A percentile compares a stretch with the other conserved stretches of the same genome.
Conservation (phyloP, 192 early-diverging fungal species). For the Podila horticola region DNA sequence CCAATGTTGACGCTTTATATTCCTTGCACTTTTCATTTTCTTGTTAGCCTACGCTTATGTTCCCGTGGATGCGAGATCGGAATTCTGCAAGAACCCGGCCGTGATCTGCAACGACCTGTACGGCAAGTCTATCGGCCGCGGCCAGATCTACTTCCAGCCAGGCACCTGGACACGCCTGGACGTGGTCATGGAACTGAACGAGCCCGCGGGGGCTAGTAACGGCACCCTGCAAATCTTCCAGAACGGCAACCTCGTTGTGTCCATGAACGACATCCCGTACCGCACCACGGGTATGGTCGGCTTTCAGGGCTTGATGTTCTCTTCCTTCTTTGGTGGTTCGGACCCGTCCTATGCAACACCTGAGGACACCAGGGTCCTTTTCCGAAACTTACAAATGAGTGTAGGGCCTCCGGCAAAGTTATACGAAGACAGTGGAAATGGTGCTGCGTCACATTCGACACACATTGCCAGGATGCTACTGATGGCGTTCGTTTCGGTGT, state of each 20-base stretch:
- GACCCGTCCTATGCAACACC: constrained; percentile 49
- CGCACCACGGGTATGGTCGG: constrained; percentile 53
- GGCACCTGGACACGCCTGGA: constrained; percentile 56
- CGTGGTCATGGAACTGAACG: constrained; percentile 53
- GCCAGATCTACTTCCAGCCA: constrained; percentile 52
- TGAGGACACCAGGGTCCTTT: constrained; percentile 48
- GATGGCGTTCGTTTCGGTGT: too few relatives aligned
- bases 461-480: too few relatives aligned
- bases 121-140: constrained; percentile 63
- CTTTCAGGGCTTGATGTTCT: constrained; percentile 59
- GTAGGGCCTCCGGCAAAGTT: constrained; percentile 49
- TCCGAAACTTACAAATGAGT: constrained; percentile 55
- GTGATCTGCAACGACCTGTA: constrained; percentile 58
- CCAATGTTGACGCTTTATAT: too few relatives aligned
- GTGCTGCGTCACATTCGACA: too few relatives aligned
- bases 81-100: constrained; percentile 38
- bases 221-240: constrained; percentile 56
- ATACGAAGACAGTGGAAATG: constrained; percentile 27
- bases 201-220: constrained; percentile 45
- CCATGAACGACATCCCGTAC: constrained; percentile 48
- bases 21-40: not conserved
- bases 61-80: constrained; percentile 28
- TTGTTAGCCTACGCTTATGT: constrained; percentile 59
- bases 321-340: constrained; percentile 64
- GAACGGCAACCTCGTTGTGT: constrained; percentile 50